These are phyloP conservation scores for Exophiala phaeomuriformis DNA, from an alignment of 2,329 filamentous ascomycete genomes.

Conservation along the genomic window DNA sequence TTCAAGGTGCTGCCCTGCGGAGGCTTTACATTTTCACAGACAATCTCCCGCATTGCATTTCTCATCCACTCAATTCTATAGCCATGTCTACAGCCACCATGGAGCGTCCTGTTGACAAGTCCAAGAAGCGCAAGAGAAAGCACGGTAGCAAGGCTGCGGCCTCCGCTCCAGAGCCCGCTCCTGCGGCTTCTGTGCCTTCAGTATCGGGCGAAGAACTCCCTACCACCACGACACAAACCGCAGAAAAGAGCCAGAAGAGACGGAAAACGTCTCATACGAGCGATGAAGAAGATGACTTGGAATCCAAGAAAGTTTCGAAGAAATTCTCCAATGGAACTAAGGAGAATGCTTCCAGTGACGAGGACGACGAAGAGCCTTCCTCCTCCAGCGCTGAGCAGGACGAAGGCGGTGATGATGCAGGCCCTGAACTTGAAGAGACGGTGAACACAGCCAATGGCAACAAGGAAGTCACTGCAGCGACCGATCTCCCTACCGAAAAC, in stretches of 20 bases:
- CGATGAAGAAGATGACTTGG: slow-evolving; percentile 34
- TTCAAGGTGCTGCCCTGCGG: neutral
- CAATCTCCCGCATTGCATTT: neutral
- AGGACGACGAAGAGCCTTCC: slow-evolving; percentile 31
- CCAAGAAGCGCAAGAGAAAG: slow-evolving; percentile 43
- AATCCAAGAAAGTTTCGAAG: slow-evolving; percentile 34
- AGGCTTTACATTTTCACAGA: neutral
- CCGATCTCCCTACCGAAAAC: slow-evolving; percentile 47
- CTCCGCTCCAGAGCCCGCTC: slow-evolving; percentile 14
- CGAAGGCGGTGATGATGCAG: slow-evolving; percentile 28
- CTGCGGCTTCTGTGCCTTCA: slow-evolving; percentile 7
- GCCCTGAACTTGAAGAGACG: slow-evolving; percentile 31
- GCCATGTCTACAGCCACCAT: neutral
- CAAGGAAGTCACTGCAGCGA: slow-evolving; percentile 19
- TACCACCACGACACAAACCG: slow-evolving; percentile 23
- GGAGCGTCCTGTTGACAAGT: slow-evolving; percentile 15
- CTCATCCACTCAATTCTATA: too few species aligned
- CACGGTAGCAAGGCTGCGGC: slow-evolving; percentile 30
- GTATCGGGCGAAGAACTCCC: slow-evolving; percentile 17
- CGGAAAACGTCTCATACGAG: slow-evolving; percentile 33
- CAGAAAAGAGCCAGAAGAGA: slow-evolving; percentile 33
- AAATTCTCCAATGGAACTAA: slow-evolving; percentile 15
- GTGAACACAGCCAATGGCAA: slow-evolving; percentile 24
- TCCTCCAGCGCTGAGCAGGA: slow-evolving; percentile 30
- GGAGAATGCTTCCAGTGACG: slow-evolving; percentile 1